phyloP scores from a whole-genome alignment of 129 eudicot species.

The Cynara cardunculus region DNA sequence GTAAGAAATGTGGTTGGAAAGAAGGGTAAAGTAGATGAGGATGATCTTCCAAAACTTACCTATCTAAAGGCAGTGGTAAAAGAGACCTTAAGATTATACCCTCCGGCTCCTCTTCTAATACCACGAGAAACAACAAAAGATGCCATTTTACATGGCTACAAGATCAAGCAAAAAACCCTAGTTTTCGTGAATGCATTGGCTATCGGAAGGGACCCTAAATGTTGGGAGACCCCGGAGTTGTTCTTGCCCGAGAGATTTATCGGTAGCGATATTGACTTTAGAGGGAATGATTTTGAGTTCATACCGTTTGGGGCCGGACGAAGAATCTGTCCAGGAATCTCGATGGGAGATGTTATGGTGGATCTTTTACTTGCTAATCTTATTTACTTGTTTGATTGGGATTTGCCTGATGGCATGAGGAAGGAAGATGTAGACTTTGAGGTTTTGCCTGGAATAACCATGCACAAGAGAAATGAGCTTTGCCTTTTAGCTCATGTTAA shows the following conservation, averaged over 20 bases:
- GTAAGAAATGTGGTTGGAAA: constrained; percentile 24
- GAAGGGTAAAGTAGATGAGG: constrained; percentile 19
- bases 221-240: constrained; percentile 32
- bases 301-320: constrained; percentile 36
- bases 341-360: constrained; percentile 16
- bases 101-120: constrained; percentile 29
- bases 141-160: constrained; percentile 13
- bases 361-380: constrained; percentile 36
- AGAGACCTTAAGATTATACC: constrained; percentile 31
- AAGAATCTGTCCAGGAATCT: constrained; percentile 37
- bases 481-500: constrained; percentile 19
- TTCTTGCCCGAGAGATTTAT: constrained; percentile 42
- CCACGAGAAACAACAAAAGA: constrained; percentile 22
- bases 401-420: constrained; percentile 30
- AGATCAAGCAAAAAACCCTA: constrained; percentile 27
- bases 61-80: constrained; percentile 33
- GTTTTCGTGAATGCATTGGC: constrained; percentile 33
- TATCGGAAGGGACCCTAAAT: constrained; percentile 32
- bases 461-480: constrained; percentile 38
- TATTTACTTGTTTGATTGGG: constrained; percentile 34
- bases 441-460: constrained; percentile 30
- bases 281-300: constrained; percentile 32
- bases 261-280: constrained; percentile 21
- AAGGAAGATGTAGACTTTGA: constrained; percentile 36
- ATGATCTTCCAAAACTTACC: constrained; percentile 25